Evolutionary conservation across 192 early-diverging fungal species (phyloP).

Genomic region (Coemansia sp.): DNA sequence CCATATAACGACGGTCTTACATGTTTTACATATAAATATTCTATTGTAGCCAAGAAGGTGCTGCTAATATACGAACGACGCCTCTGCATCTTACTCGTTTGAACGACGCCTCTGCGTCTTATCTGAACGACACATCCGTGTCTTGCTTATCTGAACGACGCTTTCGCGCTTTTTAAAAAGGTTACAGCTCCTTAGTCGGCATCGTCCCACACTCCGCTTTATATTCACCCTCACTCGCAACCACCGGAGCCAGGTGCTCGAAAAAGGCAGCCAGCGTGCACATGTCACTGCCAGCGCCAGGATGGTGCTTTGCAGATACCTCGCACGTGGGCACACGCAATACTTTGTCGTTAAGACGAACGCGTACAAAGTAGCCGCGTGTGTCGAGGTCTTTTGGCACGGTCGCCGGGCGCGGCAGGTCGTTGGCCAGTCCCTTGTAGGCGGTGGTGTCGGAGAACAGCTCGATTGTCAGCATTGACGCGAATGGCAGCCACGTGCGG

Average conservation of each 20-base stretch:
- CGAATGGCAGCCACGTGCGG: constrained; percentile 35
- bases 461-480: constrained; percentile 40
- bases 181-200: background rate
- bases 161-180: no score
- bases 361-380: constrained; percentile 29
- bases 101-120: background rate
- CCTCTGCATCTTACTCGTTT: no score
- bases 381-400: background rate
- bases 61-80: no score
- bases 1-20: no score
- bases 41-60: no score
- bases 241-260: constrained; percentile 30
- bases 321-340: constrained; percentile 32
- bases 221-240: constrained; percentile 12
- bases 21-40: no score
- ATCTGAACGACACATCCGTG: background rate
- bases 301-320: constrained; percentile 32
- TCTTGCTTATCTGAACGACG: no score
- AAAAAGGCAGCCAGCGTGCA: constrained; percentile 45
- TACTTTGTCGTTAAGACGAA: constrained; percentile 24
- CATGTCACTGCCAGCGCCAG: constrained; percentile 29
- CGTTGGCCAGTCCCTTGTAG: background rate
- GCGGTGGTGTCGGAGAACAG: constrained; percentile 25
- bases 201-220: constrained; percentile 24
- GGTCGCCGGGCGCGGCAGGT: constrained; percentile 8